Evolutionary conservation across 768 basidiomycete species (phyloP).

Genomic region (Boletus subparvulus): DNA sequence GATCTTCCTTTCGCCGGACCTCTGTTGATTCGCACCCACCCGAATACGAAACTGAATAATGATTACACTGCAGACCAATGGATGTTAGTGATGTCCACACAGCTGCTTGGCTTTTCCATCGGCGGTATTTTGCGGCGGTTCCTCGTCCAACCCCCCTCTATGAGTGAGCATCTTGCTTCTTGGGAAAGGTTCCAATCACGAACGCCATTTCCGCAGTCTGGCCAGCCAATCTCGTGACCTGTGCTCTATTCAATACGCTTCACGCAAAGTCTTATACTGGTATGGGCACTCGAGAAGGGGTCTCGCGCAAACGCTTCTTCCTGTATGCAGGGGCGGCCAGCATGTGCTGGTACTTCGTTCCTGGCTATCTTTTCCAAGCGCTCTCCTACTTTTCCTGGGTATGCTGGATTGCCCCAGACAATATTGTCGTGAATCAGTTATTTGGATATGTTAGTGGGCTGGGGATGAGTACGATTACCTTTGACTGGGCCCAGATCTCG

Average conservation of each 20-base stretch:
- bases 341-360: conserved; percentile 55
- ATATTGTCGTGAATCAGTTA: conserved; percentile 68
- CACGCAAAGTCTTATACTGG: conserved; percentile 54
- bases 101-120: conserved; percentile 63
- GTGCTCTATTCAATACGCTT: conserved; percentile 72
- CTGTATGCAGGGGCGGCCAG: conserved; percentile 37
- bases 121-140: conserved; percentile 62
- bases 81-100: conserved; percentile 69
- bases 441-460: conserved; percentile 61
- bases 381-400: conserved; percentile 61
- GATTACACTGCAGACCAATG: conserved; percentile 43
- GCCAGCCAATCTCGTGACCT: conserved; percentile 69
- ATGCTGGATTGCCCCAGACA: conserved; percentile 70
- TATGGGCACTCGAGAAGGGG: conserved; percentile 42
- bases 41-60: conserved; percentile 20
- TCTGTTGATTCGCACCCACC: background rate
- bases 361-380: conserved; percentile 71
- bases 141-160: conserved; percentile 64
- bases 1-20: background rate
- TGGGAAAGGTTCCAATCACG: background rate
- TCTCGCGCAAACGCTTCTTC: conserved; percentile 57
- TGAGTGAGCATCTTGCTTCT: conserved; percentile 43
- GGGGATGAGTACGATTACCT: conserved; percentile 74
- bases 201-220: conserved; percentile 54
- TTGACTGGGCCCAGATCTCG: conserved; percentile 75